Evolutionary conservation across 148 eudicot species (phyloP).

Genomic region (Talinum fruticosum): DNA sequence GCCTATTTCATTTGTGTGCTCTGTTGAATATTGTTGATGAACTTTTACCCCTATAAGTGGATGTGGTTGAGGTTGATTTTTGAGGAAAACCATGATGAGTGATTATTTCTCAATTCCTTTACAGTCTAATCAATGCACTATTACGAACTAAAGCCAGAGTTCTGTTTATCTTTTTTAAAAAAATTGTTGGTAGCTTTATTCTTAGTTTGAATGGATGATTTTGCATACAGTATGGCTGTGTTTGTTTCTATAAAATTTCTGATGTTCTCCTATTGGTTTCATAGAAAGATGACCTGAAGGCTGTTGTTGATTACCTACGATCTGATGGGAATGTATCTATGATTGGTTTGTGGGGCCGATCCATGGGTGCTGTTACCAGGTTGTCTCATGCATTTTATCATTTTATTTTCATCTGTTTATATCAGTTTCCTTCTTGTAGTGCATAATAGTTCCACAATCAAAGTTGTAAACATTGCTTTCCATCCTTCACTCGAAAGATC

Average conservation of each 20-base stretch:
- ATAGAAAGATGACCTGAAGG: slow-evolving; percentile 92
- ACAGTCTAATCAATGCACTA: background rate
- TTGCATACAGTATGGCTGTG: background rate
- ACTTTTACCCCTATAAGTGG: background rate
- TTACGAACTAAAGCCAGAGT: background rate
- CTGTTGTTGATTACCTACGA: slow-evolving; percentile 81
- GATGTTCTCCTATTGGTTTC: slow-evolving; percentile 17
- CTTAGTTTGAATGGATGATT: background rate
- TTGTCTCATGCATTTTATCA: slow-evolving; percentile 21
- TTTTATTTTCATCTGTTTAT: slow-evolving; percentile 15
- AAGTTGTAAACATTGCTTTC: background rate
- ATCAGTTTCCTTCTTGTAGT: background rate
- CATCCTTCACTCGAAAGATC: background rate
- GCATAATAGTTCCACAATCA: background rate
- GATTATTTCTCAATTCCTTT: background rate
- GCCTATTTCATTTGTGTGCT: slow-evolving; percentile 9
- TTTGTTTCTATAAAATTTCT: background rate
- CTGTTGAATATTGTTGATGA: slow-evolving; percentile 1
- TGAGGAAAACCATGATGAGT: background rate
- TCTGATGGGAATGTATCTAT: slow-evolving; percentile 81
- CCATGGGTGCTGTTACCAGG: slow-evolving; percentile 99
- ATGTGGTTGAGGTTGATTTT: background rate
- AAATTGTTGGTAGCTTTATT: background rate
- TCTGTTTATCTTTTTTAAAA: background rate
- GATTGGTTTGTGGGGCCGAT: slow-evolving; percentile 99